Evolutionary conservation across 805 yeast species (phyloP).

Genomic region (Kodamaea nitidulidarum): DNA sequence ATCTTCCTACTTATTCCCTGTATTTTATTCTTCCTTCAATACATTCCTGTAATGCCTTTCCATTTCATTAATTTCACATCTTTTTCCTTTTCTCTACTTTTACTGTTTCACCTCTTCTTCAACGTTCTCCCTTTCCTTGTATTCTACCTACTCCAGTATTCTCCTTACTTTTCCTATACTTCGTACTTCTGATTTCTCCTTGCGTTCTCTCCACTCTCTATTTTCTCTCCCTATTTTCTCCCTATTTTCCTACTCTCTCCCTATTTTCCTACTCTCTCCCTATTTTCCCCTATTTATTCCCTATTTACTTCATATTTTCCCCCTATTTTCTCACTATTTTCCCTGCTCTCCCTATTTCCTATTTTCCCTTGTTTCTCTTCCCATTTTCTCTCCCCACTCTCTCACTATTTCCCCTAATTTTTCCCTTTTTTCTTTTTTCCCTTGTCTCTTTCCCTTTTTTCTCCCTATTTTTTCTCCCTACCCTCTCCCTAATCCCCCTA

Average conservation of each 20-base stretch:
- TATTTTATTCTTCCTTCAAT: too few relatives aligned
- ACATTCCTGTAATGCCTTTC: too few relatives aligned
- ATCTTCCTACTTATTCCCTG: too few relatives aligned
- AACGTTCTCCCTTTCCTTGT: too few relatives aligned
- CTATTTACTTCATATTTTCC: too few relatives aligned
- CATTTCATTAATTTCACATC: not conserved
- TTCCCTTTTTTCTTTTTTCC: not conserved
- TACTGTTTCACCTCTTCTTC: too few relatives aligned
- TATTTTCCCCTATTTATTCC: too few relatives aligned
- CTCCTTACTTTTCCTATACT: too few relatives aligned
- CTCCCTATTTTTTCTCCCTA: not conserved
- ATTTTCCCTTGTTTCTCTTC: not conserved
- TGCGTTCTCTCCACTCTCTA: not conserved
- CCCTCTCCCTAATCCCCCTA: too few relatives aligned
- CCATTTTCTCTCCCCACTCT: not conserved
- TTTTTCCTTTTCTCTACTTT: not conserved
- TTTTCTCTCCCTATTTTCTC: not conserved
- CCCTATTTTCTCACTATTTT: not conserved
- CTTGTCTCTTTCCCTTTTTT: not conserved
- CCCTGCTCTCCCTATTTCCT: not conserved
- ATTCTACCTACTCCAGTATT: not conserved
- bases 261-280: not conserved
- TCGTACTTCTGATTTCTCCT: not conserved
- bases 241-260: not conserved
- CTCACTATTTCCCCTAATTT: not conserved